A percentile compares a stretch with the other conserved stretches of the same genome.
phyloP scores from a whole-genome alignment of 148 eudicot species.

The Spergularia marina region DNA sequence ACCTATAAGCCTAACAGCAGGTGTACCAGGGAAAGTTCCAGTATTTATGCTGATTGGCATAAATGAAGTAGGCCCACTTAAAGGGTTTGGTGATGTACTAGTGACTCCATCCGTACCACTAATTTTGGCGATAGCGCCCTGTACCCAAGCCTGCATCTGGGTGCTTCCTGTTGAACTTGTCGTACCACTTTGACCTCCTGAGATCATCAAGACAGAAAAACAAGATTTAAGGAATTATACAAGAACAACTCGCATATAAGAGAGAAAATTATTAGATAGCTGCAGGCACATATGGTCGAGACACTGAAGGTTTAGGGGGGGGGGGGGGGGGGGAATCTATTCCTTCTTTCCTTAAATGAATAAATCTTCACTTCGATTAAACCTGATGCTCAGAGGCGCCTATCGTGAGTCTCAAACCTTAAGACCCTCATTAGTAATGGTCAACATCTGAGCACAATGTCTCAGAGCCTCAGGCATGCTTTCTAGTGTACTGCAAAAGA shows the following conservation, averaged over 20 bases:
- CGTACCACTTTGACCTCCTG: slow-evolving; percentile 79
- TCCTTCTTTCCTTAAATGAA: too few species aligned
- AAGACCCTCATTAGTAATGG: not conserved
- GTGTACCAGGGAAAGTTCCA: slow-evolving; percentile 98
- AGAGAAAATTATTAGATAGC: not conserved
- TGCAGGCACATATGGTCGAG: not conserved
- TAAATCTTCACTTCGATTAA: not conserved
- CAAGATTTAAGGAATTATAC: too few species aligned
- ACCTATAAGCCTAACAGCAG: slow-evolving; percentile 97
- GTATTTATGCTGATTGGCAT: slow-evolving; percentile 98
- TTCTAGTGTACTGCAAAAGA: not conserved
- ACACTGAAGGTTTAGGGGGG: not conserved
- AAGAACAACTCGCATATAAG: not conserved
- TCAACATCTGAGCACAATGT: not conserved
- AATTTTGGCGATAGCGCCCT: slow-evolving; percentile 98
- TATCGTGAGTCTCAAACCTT: not conserved
- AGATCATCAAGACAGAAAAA: slow-evolving; percentile 18
- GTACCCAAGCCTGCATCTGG: slow-evolving; percentile 99
- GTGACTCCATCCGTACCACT: slow-evolving; percentile 88
- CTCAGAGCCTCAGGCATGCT: not conserved
- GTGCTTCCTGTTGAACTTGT: slow-evolving; percentile 85
- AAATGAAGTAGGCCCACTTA: slow-evolving; percentile 69
- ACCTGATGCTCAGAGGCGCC: not conserved
- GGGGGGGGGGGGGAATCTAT: not conserved
- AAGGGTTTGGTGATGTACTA: slow-evolving; percentile 63